phyloP scores from a whole-genome alignment of 2,329 filamentous ascomycete species.

The Mycosphaerella sp. region DNA sequence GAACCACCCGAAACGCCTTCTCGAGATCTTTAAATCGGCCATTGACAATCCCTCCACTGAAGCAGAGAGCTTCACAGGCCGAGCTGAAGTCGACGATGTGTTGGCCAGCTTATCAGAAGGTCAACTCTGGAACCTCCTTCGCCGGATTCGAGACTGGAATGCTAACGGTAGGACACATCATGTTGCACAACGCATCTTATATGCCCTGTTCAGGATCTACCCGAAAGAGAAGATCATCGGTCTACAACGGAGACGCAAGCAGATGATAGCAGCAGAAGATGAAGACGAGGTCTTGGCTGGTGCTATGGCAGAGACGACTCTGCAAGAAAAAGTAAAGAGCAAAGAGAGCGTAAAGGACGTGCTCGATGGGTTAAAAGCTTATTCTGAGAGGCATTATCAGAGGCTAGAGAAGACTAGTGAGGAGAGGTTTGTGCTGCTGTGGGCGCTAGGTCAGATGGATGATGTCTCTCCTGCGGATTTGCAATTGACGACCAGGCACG shows the following conservation, averaged over 20 bases:
- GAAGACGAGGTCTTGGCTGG: constrained; percentile 13
- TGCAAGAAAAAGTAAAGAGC: constrained; percentile 35
- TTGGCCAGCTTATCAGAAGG: constrained; percentile 72
- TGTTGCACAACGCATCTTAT: constrained; percentile 79
- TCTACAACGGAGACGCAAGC: constrained; percentile 30
- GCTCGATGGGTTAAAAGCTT: constrained; percentile 76
- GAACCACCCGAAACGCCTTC: constrained; percentile 84
- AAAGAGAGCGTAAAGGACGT: constrained; percentile 73
- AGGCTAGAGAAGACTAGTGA: constrained; percentile 84
- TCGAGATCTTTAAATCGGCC: constrained; percentile 76
- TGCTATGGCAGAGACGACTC: constrained; percentile 31
- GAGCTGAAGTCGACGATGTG: constrained; percentile 70
- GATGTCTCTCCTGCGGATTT: constrained; percentile 42
- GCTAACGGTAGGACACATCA: constrained; percentile 83
- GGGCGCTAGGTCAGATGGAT: constrained; percentile 91
- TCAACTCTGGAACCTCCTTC: constrained; percentile 75
- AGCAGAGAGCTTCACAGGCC: constrained; percentile 56
- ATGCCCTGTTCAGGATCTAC: constrained; percentile 72
- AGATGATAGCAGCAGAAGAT: constrained; percentile 4
- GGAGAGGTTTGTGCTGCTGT: constrained; percentile 91
- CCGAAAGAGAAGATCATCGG: constrained; percentile 67
- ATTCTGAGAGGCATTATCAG: constrained; percentile 89
- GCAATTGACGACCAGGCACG: constrained; percentile 12
- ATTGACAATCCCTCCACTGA: constrained; percentile 59
- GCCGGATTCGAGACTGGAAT: constrained; percentile 91